Evolutionary conservation across 2,329 filamentous ascomycete genomes (phyloP), one percentile per base, ranked within the genome.

Genomic region (Epichloe typhina): DNA sequence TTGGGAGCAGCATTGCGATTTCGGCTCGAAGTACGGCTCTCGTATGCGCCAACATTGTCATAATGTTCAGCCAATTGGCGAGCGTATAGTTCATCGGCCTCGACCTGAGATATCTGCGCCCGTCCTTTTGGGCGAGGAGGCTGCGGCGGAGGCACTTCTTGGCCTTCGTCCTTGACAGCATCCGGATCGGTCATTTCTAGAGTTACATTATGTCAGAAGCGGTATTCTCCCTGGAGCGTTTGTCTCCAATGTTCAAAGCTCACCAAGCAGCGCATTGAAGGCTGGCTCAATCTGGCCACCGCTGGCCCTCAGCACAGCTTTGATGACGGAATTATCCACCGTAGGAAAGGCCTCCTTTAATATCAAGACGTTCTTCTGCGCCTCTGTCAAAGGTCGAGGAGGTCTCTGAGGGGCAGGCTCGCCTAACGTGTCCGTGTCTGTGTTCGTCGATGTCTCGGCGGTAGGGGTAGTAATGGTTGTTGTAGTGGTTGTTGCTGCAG

Each of bases 61-160:
- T 90, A 97, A 60, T 96, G 89, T 66, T 96, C 85, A 2, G 91
- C 90, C 35, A 98, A 79, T 67, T 94, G 90, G 54, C 93, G 85
- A 36, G 91, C 91, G 68, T 95, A 95, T 57, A 84, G 73, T 66
- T 96, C 91, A 66, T 97, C 91, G 37, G 88, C 83, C 67, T 95
- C 88, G 50, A 98, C 64, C 70, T 98, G 93, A 54, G 79, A 84
- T 67, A 84, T 79, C 11, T 83, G 76, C 42, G 80, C 74, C 46
- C 71, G 69, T 49, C 73, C 73, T n/a, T 74, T 66, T 7, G 88
- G 87, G 46, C 88, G 80, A n/a, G 88, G 88, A 31, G 89, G 89
- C 60, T 84, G 86, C 13, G 84, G 83, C n/a, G 87, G 83, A 19
- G 73, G 69, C 53, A 82, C 79, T 52, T 74, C 72, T 53, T 75